These are phyloP conservation scores for Buxus sempervirens DNA, from an alignment of 164 flowering plant species.

Conservation along the genomic window DNA sequence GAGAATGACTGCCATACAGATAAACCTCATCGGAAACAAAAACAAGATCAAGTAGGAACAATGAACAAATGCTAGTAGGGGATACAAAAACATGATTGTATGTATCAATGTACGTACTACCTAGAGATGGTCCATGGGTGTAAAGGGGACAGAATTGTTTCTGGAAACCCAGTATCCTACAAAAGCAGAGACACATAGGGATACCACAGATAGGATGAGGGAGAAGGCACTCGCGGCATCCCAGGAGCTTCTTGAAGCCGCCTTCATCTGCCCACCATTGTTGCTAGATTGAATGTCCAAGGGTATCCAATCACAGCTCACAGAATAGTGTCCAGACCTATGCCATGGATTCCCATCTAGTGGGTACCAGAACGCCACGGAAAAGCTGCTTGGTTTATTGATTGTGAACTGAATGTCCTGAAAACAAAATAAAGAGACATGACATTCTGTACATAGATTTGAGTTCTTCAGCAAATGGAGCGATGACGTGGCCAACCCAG, in stretches of 20 bases:
- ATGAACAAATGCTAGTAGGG: too few species aligned
- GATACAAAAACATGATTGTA: not conserved
- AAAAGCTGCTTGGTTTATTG: slow-evolving; percentile 62
- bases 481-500: too few species aligned
- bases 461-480: too few species aligned
- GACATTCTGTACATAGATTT: not conserved
- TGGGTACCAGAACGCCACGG: slow-evolving; percentile 97
- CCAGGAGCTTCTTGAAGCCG: slow-evolving; percentile 37
- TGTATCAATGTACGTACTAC: too few species aligned
- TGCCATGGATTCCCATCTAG: slow-evolving; percentile 80
- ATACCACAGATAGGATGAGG: slow-evolving; percentile 63
- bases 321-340: slow-evolving; percentile 79
- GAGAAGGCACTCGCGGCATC: slow-evolving; percentile 61
- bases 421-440: slow-evolving; percentile 9
- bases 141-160: slow-evolving; percentile 41
- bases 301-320: slow-evolving; percentile 83
- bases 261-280: slow-evolving; percentile 14
- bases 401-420: slow-evolving; percentile 92
- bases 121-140: slow-evolving; percentile 59
- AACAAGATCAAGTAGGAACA: too few species aligned
- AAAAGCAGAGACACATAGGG: slow-evolving; percentile 61
- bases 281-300: slow-evolving; percentile 46
- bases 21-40: too few species aligned
- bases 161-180: slow-evolving; percentile 49
- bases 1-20: too few species aligned